Conservation (phyloP, 495 filamentous ascomycete genomes). For the Hypoxylon intermedium region DNA sequence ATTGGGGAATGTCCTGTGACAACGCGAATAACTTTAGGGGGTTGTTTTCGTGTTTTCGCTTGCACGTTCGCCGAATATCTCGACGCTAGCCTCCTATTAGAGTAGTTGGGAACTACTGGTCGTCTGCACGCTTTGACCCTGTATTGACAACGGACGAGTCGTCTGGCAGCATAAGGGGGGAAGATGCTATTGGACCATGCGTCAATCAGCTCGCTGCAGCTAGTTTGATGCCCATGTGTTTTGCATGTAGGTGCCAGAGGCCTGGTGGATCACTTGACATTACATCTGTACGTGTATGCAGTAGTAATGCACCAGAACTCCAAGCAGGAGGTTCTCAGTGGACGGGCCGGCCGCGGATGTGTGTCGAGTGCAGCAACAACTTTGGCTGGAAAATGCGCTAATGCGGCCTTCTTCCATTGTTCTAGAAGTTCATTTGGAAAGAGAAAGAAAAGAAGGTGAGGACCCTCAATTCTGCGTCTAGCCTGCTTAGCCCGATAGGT, state of each 20-base stretch:
- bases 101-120: conserved; percentile 25
- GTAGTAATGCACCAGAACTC: conserved; percentile 25
- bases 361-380: conserved; percentile 23
- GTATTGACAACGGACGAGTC: conserved; percentile 18
- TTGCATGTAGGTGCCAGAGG: conserved; percentile 33
- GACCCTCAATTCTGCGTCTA: conserved; percentile 8
- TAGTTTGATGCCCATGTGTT: conserved; percentile 41
- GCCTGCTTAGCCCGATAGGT: no score
- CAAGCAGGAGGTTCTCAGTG: conserved; percentile 26
- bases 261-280: conserved; percentile 35
- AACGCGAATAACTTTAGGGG: conserved; percentile 13
- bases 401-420: conserved; percentile 26
- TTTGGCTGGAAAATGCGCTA: conserved; percentile 15
- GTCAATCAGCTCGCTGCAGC: conserved; percentile 37
- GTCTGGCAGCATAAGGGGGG: conserved; percentile 28
- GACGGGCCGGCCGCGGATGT: conserved; percentile 32
- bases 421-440: conserved; percentile 30
- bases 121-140: conserved; percentile 36
- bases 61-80: conserved; percentile 28
- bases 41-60: conserved; percentile 5
- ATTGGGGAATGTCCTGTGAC: conserved; percentile 17
- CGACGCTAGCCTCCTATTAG: conserved; percentile 19
- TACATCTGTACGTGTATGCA: conserved; percentile 28
- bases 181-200: conserved; percentile 24
- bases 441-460: no score